Base-by-base conservation (phyloP, 495 filamentous ascomycete genomes). In the Thermothielavioides terrestris region DNA sequence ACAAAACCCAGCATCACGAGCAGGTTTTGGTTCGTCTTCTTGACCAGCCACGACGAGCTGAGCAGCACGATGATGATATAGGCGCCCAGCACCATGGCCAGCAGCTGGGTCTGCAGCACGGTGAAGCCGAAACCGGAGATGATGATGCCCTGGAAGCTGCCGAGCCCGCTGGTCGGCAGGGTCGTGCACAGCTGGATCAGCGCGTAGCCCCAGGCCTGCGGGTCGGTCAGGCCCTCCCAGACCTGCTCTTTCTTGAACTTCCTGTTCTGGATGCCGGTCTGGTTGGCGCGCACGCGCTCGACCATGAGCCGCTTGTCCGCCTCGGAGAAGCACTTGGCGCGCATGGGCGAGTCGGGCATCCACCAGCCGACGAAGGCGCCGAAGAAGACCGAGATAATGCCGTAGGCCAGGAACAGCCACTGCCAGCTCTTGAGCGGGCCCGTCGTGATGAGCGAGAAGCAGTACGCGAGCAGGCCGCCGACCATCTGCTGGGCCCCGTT, bases 31-130 rank as follows among this genome's bases (percentile, higher is more conserved):
- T 66, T 61, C 3, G 70, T 80, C 58, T 69, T 78, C 59, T 80
- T 82, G 3, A 83, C 83, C 1, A 87, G 58, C 74, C 73, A 86
- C 2, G 79, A 73, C 1, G 79, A 82, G 3, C 68, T 69, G 30
- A 86, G 59, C 23, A 88, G 63, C 12, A 85, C 77, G 27, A 82
- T 75, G 48, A 84, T 82, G 52, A 87, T 85, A 50, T 83, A 85
- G 31, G 75, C 78, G 5, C 84, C 83, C 1, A 86, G 66, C 5
- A 86, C 81, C 80, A 88, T 88, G 15, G 81, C 77, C 30, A 80
- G 61, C 10, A 80, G 65, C 61, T 79, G 77, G 2, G 77, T 78
- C 52, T 80, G 67, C 12, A 79, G 63, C 8, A 62, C 57, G 4
- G 61, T 66, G 49, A 79, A 81, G 5, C 71, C 55, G 43, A 81